These are phyloP conservation scores for Vigna nakashimae DNA, from an alignment of 306 rosid genomes.

Conservation along the genomic window DNA sequence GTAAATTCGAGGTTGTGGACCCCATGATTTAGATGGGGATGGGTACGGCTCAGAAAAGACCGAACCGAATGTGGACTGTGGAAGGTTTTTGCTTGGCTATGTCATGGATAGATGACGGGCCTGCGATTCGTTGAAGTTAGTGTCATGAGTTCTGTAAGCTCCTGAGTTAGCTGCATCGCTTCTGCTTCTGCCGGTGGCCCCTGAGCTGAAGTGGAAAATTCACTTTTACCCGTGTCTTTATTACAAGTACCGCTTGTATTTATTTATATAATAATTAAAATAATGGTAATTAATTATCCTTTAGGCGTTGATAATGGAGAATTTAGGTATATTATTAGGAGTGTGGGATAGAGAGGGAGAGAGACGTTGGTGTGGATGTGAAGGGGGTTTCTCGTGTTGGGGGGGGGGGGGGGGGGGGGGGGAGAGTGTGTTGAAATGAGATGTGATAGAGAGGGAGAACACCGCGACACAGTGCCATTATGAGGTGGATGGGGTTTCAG, in stretches of 20 bases:
- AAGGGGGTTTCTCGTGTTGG: slow-evolving; percentile 12
- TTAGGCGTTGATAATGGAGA: not conserved
- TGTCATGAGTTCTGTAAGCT: not conserved
- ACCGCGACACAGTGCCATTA: not conserved
- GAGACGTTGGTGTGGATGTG: no score
- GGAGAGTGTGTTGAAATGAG: not conserved
- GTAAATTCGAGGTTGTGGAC: slow-evolving; percentile 21
- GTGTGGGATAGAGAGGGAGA: no score
- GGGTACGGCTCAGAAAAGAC: slow-evolving; percentile 20
- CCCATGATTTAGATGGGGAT: slow-evolving; percentile 40
- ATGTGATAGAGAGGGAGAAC: not conserved
- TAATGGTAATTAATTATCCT: no score
- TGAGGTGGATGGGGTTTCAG: slow-evolving; percentile 31
- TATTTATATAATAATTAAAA: slow-evolving; percentile 1
- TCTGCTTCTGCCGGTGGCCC: not conserved
- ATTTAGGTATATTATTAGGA: no score
- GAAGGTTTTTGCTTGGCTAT: slow-evolving; percentile 1
- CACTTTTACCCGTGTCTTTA: not conserved
- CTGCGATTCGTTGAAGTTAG: slow-evolving; percentile 36
- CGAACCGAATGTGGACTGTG: not conserved
- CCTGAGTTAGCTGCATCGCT: not conserved
- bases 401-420: no score
- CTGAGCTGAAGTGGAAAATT: not conserved
- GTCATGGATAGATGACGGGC: slow-evolving; percentile 6
- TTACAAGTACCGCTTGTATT: not conserved